Percentiles rank a stretch among this genome's conserved stretches.
These are phyloP conservation scores for Geranomyces variabilis DNA, from an alignment of 192 early-diverging fungal genomes.

Conservation along the genomic window DNA sequence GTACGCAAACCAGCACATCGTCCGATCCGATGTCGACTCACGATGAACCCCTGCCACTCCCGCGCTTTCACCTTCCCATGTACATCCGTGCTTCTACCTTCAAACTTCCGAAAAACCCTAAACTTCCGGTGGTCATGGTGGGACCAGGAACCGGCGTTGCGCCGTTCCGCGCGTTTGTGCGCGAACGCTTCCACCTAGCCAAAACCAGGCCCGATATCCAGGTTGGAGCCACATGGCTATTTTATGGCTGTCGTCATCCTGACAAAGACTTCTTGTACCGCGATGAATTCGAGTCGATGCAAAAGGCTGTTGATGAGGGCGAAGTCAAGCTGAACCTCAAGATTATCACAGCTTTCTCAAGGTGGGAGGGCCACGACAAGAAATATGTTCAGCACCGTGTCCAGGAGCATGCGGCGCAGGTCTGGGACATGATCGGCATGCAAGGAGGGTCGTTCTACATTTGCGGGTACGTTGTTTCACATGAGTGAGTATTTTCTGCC, in stretches of 20 bases:
- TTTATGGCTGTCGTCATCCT: conserved; percentile 90
- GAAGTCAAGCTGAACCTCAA: conserved; percentile 56
- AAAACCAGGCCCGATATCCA: conserved; percentile 40
- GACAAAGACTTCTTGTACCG: conserved; percentile 92
- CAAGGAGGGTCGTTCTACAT: conserved; percentile 83
- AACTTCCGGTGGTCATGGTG: conserved; percentile 91
- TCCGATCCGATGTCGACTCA: not conserved
- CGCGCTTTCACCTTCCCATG: conserved; percentile 69
- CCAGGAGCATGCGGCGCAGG: conserved; percentile 67
- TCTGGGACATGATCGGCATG: conserved; percentile 82
- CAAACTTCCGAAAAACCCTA: conserved; percentile 81
- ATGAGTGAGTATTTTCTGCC: not conserved
- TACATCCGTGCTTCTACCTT: conserved; percentile 90
- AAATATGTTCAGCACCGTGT: conserved; percentile 96
- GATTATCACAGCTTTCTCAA: conserved; percentile 90
- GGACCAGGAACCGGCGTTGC: conserved; percentile 99
- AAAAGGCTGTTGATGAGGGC: conserved; percentile 43
- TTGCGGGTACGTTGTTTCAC: conserved; percentile 63
- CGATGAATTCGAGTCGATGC: conserved; percentile 77
- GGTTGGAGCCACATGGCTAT: conserved; percentile 85
- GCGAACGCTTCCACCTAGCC: conserved; percentile 75
- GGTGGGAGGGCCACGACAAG: conserved; percentile 74
- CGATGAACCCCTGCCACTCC: conserved; percentile 25
- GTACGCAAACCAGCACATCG: not conserved
- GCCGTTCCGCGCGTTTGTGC: conserved; percentile 95